phyloP scores from a whole-genome alignment of 225 moss, liverwort and hornwort species.

The Rhytidiadelphus loreus region DNA sequence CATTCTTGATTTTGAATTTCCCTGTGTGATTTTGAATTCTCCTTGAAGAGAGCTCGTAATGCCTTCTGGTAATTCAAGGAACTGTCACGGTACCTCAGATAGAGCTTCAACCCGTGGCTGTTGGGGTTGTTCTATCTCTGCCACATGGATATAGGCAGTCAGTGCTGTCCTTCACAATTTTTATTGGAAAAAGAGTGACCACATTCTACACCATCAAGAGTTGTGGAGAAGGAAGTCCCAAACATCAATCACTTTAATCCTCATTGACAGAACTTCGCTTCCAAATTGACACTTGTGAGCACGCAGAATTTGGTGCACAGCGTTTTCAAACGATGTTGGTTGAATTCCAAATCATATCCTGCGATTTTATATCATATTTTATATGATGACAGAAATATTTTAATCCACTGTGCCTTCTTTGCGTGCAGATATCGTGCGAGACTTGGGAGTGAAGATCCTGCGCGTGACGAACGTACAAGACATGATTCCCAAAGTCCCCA shows the following conservation, averaged over 20 bases:
- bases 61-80: background rate
- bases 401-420: background rate
- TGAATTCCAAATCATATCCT: background rate
- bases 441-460: slow-evolving; percentile 51
- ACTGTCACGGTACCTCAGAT: too few species aligned
- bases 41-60: background rate
- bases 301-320: too few species aligned
- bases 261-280: background rate
- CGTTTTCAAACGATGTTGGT: background rate
- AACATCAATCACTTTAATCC: too few species aligned
- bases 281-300: background rate
- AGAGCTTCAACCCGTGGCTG: background rate
- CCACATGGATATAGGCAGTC: background rate
- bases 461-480: slow-evolving; percentile 42
- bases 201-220: background rate
- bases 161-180: background rate
- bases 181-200: background rate
- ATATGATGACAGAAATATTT: background rate
- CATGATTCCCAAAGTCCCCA: slow-evolving; percentile 43
- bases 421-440: slow-evolving; percentile 1
- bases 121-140: background rate
- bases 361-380: background rate
- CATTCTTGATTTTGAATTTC: background rate
- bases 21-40: background rate
- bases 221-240: background rate